Evolutionary conservation across 2,329 filamentous ascomycete genomes (phyloP), one percentile per base, ranked within the genome.

Genomic region (Cordyceps cateniannulata): DNA sequence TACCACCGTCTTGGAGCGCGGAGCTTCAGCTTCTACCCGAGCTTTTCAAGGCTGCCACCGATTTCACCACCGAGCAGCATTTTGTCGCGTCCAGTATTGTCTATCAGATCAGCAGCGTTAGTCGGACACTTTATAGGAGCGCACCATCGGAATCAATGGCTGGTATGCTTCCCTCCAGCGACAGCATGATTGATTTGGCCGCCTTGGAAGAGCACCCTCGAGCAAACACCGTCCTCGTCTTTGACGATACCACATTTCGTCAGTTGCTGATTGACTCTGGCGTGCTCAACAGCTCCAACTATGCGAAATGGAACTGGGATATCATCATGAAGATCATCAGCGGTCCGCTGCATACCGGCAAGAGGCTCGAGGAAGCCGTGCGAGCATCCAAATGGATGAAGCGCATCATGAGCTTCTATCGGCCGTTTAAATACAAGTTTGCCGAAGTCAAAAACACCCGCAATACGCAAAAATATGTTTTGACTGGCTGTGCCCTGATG

Each of bases 101-200:
- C 14, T 99, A 98, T 69, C 95, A 98, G 71, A 96, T 99, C 59
- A 96, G 96, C 76, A 97, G 93, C 70, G 92, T 99, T 66, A 99
- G 93, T 72, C 86, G 91, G 64, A 98, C 93, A 0, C 77, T 99
- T 16, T 96, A 96, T 70, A 84, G 92, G 61, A 96, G 91, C 52
- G 84, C 85, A 6, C 81, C 83, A 1, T 78, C 81, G 0, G 73
- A 74, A 3, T 68, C 69, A 1, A 64, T 72, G 38, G 73, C 77
- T 7, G 70, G 73, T 8, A 66, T 70, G 8, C 65, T 80, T 14
- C 73, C 78, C 1, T 76, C 76, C 6, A 76, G 73, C 60, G 77
- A 76, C 63, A 79, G 75, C 65, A 70, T 79, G 65, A 76, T 76
- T 44, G 79, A 81, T 42, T 68, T 84, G n/a, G 72, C 75, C 1